Percentiles rank a stretch among this genome's conserved stretches.
phyloP scores from a whole-genome alignment of 441 rosid genomes.

The Populus hybrid region DNA sequence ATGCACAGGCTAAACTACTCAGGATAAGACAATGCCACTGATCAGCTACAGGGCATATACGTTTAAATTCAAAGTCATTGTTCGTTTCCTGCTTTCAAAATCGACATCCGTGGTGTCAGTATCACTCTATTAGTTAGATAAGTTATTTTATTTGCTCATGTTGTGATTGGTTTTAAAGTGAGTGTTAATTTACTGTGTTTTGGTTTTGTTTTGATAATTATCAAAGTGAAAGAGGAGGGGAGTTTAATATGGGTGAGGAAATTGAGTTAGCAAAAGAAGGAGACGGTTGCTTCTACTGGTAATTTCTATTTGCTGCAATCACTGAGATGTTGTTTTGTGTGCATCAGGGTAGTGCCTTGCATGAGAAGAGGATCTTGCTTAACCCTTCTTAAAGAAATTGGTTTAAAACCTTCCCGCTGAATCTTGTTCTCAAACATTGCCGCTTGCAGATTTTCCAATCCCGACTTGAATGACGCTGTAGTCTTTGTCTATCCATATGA shows the following conservation, averaged over 20 bases:
- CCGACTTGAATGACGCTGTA: slow-evolving; percentile 46
- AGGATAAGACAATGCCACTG: no score
- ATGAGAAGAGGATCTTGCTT: slow-evolving; percentile 51
- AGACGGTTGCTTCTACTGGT: slow-evolving; percentile 34
- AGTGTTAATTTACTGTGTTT: background rate
- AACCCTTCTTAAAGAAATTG: slow-evolving; percentile 36
- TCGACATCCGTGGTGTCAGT: slow-evolving; percentile 61
- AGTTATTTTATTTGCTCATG: slow-evolving; percentile 1
- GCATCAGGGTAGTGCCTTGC: slow-evolving; percentile 67
- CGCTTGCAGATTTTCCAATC: slow-evolving; percentile 44
- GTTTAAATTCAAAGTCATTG: no score
- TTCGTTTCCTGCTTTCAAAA: slow-evolving; percentile 39
- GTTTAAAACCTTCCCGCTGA: slow-evolving; percentile 49
- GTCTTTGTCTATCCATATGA: slow-evolving; percentile 53
- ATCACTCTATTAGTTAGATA: slow-evolving; percentile 59
- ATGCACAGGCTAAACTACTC: no score
- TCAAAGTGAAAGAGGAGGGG: slow-evolving; percentile 39
- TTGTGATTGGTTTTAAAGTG: background rate
- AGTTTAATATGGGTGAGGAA: slow-evolving; percentile 29
- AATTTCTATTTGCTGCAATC: background rate
- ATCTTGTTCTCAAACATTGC: slow-evolving; percentile 65
- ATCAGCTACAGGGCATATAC: no score
- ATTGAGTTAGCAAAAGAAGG: slow-evolving; percentile 41
- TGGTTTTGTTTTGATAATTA: slow-evolving; percentile 9
- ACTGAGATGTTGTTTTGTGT: slow-evolving; percentile 13